phyloP scores from a whole-genome alignment of 441 rosid species.

The Breynia disticha region DNA sequence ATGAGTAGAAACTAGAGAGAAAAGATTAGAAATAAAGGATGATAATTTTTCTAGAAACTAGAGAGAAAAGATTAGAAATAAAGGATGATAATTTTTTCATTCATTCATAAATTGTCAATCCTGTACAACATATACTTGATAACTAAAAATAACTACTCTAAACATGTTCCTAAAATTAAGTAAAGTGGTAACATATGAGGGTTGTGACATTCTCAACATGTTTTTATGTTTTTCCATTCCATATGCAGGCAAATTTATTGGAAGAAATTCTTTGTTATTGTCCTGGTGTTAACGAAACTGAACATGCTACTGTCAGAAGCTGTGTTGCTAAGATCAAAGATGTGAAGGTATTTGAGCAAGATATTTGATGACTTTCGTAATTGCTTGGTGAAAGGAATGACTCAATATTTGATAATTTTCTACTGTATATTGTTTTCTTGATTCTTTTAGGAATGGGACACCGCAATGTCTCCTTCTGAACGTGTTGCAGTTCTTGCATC shows the following conservation, averaged over 20 bases:
- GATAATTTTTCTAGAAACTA: too few species aligned
- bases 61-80: too few species aligned
- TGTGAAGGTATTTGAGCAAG: constrained; percentile 42
- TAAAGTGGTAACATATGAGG: too few species aligned
- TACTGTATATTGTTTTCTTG: constrained; percentile 15
- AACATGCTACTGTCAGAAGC: constrained; percentile 43
- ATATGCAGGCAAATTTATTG: constrained; percentile 62
- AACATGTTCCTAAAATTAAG: too few species aligned
- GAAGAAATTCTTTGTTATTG: constrained; percentile 71
- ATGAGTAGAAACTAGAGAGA: too few species aligned
- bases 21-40: too few species aligned
- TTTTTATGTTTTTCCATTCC: constrained; percentile 13
- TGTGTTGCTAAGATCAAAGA: constrained; percentile 70
- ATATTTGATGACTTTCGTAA: constrained; percentile 14
- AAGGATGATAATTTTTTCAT: too few species aligned
- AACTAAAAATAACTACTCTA: too few species aligned
- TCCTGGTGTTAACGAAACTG: constrained; percentile 35
- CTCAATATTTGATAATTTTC: constrained; percentile 15
- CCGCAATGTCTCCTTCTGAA: constrained; percentile 58
- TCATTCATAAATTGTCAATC: too few species aligned
- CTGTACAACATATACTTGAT: too few species aligned
- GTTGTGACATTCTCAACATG: not conserved
- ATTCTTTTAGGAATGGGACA: constrained; percentile 68
- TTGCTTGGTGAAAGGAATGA: constrained; percentile 8
- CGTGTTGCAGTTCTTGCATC: constrained; percentile 69